Base-by-base conservation (phyloP, 257 asterid species). In the Prunella vulgaris region DNA sequence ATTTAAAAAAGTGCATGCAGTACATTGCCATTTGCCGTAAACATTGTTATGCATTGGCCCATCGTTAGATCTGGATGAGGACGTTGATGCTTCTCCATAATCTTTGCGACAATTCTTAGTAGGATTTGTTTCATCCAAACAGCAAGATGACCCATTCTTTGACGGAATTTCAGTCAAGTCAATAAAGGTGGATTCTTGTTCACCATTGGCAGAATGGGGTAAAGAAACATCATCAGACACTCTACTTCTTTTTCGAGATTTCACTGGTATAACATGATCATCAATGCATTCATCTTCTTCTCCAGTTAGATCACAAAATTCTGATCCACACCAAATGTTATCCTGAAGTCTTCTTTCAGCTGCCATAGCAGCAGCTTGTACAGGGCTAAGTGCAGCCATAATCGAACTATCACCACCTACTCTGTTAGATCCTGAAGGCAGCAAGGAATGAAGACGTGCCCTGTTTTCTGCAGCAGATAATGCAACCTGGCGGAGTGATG, bases 301-400 rank as follows among this genome's bases (percentile, higher is more conserved):
- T 46, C 53, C 96, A 70, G 87, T 58, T 60, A 64, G 66, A 68
- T 87, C 90, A 56, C 42, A 84, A 37, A 75, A 81, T 68, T 90
- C 97, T 2, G 96, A 86, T 69, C 87, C 99, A 82, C 97, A 93
- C 99, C 99, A 93, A 51, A 90, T 77, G 74, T 90, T 83, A 68
- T 93, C 99, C 80, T 48, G 85, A 6, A 82, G 78, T 82, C 99
- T 90, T 85, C 97, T 88, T 82, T 90, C 98, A 13, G 97, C 99
- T 74, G 99, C 99, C 97, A 90, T 90, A 75, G 96, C 97, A 77
- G 99, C 99, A 66, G 99, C 99, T 84, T 90, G 96, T 30, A 65
- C 72, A 37, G 99, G 97, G 77, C 84, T 87, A 64, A 93, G 94
- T 21, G 93, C 83, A 72, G 48, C 75, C 94, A 80, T 93, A 64